Evolutionary conservation across 352 stramenopile species (phyloP), one percentile per base, ranked within the genome.

Genomic region (Phytophthora hybrid): DNA sequence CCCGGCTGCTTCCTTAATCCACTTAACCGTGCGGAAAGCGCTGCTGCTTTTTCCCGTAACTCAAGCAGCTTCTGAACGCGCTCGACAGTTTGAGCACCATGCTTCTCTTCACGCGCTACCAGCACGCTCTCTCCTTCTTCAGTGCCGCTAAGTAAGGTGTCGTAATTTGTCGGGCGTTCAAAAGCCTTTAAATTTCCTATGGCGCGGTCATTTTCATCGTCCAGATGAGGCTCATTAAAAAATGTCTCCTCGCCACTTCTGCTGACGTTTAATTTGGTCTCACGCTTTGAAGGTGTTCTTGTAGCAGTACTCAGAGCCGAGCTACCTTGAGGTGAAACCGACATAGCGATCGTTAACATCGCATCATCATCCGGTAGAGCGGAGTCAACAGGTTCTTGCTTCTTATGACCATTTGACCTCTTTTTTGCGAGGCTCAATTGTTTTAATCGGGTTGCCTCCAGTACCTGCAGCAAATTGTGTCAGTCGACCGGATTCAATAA

Each of bases 391-490:
- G 47, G 21, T n/a, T 41, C 32, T 13, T 56, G 34, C 29, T 76
- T 74, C 13, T 61, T 44, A 21, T 18, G 61, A 11, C 32, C 7
- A 11, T 57, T 60, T 29, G 19, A 13, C 39, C 53, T 62, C 53
- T 68, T 76, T 53, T 66, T 74, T 1, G 73, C 67, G 16, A 73
- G 52, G 8, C 73, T 69, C 46, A 83, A 58, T 21, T 74, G 70
- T 21, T 79, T 80, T 1, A 80, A 51, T 9, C 77, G 77, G 46
- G 39, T 73, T 18, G 56, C 60, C 23, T 83, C 74, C 46, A 83
- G 49, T 57, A 72, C 64, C 76, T 83, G 19, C 13, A 55, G 4
- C 21, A 8, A 29, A 53, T 44, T 11, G 13, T 44, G 13, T 16
- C 1, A 31, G n/a, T 8, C 16, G 6, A 9, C 47, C 31, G 19